A percentile compares a stretch with the other conserved stretches of the same genome.
Evolutionary conservation across 176 grass and related monocot species (phyloP).

Genomic region (Hordeum marinum): DNA sequence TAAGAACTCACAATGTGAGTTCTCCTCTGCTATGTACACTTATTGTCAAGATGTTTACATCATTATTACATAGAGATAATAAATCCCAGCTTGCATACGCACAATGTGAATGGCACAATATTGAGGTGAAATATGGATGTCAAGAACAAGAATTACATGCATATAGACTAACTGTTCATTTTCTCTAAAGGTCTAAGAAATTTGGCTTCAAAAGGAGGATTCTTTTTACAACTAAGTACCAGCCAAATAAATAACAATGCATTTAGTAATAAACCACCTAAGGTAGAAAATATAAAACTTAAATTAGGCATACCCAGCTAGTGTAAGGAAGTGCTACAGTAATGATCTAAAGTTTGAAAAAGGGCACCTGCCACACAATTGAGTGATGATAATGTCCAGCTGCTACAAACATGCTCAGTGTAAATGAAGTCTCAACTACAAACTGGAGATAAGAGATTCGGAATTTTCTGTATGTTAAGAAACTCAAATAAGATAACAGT

Average conservation of each 20-base stretch:
- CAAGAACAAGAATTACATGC: background rate
- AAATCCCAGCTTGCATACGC: background rate
- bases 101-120: background rate
- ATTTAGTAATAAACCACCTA: background rate
- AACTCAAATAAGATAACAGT: background rate
- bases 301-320: background rate
- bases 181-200: background rate
- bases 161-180: background rate
- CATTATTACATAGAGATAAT: background rate
- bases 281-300: background rate
- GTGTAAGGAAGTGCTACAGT: too few species aligned
- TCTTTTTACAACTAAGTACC: background rate
- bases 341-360: background rate
- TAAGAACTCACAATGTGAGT: conserved; percentile 91
- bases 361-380: conserved; percentile 82
- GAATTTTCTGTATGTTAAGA: background rate
- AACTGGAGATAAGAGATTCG: background rate
- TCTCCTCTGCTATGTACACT: conserved; percentile 90
- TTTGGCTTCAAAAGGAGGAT: background rate
- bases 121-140: background rate
- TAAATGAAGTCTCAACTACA: conserved; percentile 98
- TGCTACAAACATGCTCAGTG: conserved; percentile 75
- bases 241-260: background rate
- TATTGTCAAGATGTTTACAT: background rate
- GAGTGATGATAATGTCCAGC: conserved; percentile 12